phyloP scores from a whole-genome alignment of 192 early-diverging fungal species.

The Entomortierella beljakovae region DNA sequence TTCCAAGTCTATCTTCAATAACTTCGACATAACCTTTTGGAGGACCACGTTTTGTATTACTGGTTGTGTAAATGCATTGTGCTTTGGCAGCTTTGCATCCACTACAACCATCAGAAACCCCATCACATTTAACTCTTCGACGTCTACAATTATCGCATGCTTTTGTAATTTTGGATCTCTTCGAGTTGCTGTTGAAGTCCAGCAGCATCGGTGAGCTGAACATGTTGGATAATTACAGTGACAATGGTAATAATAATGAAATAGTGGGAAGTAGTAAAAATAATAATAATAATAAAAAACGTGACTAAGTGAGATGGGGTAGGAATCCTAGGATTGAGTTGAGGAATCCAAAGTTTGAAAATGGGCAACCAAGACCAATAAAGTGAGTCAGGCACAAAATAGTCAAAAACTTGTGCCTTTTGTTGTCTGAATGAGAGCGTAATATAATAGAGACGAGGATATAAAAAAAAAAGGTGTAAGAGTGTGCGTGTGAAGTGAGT shows the following conservation, averaged over 20 bases:
- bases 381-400: too few relatives aligned
- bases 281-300: not conserved
- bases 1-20: constrained; percentile 72
- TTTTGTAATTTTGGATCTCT: constrained; percentile 57
- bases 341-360: too few relatives aligned
- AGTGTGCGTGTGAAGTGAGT: too few relatives aligned
- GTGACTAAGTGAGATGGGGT: not conserved
- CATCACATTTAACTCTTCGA: constrained; percentile 80
- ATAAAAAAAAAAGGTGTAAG: too few relatives aligned
- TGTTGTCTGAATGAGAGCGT: too few relatives aligned
- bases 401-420: too few relatives aligned
- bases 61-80: constrained; percentile 73
- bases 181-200: constrained; percentile 45
- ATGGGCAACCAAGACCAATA: not conserved
- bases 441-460: too few relatives aligned
- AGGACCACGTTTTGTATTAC: constrained; percentile 77
- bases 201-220: constrained; percentile 50
- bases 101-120: constrained; percentile 66
- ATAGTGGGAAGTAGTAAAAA: not conserved
- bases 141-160: constrained; percentile 73
- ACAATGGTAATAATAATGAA: not conserved
- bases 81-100: constrained; percentile 69
- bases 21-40: constrained; percentile 81
- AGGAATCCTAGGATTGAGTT: too few relatives aligned
- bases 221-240: constrained; percentile 17